Percentiles rank a stretch among this genome's conserved stretches.
Conservation (phyloP, 164 flowering plant genomes). For the Tinospora cordifolia region DNA sequence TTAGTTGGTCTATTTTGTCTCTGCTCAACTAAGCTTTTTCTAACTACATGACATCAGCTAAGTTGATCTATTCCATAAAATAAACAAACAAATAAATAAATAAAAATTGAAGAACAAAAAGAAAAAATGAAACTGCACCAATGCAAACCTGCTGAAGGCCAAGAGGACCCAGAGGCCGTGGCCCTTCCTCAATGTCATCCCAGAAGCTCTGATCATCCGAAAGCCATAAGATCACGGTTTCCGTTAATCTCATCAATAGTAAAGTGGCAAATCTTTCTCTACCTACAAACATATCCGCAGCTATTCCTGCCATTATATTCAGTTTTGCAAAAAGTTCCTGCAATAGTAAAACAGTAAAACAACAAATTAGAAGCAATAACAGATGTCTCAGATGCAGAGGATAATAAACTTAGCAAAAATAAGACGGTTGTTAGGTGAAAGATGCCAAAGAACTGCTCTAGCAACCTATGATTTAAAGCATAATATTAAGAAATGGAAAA, state of each 20-base stretch:
- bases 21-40: too few relatives aligned
- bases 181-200: conserved; percentile 96
- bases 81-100: too few relatives aligned
- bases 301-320: conserved; percentile 60
- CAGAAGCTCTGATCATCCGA: conserved; percentile 92
- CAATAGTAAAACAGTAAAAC: neutral
- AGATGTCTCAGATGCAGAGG: neutral
- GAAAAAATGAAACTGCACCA: neutral
- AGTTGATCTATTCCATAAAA: too few relatives aligned
- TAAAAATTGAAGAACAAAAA: neutral
- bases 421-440: neutral
- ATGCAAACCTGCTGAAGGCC: conserved; percentile 81
- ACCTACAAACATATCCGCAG: conserved; percentile 94
- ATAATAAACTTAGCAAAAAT: neutral
- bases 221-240: conserved; percentile 89
- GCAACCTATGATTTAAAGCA: too few relatives aligned
- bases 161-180: conserved; percentile 67
- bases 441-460: neutral
- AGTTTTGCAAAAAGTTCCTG: conserved; percentile 84
- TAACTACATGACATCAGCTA: too few relatives aligned
- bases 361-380: neutral
- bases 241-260: conserved; percentile 89
- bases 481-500: neutral
- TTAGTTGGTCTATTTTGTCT: conserved; percentile 1
- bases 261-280: conserved; percentile 87